These are phyloP conservation scores for Dujonia santamariae DNA, from an alignment of 1,139 yeast species.

Conservation along the genomic window DNA sequence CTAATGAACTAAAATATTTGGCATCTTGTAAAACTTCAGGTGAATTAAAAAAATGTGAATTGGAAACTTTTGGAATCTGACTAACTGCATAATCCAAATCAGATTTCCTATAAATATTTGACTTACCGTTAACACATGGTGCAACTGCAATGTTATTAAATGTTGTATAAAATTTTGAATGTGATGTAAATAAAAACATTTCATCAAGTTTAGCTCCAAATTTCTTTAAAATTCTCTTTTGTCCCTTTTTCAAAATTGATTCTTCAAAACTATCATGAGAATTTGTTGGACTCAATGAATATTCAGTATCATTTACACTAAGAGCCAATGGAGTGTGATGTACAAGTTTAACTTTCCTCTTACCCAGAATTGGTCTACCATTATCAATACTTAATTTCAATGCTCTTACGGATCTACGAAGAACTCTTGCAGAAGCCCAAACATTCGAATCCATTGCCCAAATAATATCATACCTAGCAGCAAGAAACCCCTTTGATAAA, in stretches of 20 bases:
- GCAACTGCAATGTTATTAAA: constrained; percentile 76
- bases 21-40: constrained; percentile 32
- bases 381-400: constrained; percentile 48
- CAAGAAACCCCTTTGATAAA: constrained; percentile 69
- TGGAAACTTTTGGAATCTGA: constrained; percentile 20
- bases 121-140: constrained; percentile 93
- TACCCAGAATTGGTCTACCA: constrained; percentile 29
- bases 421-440: constrained; percentile 67
- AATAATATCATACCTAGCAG: constrained; percentile 67
- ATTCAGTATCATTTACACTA: constrained; percentile 27
- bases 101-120: constrained; percentile 71
- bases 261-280: background rate
- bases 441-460: constrained; percentile 93
- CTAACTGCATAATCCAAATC: constrained; percentile 67
- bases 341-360: constrained; percentile 58
- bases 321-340: constrained; percentile 79
- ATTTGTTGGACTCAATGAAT: constrained; percentile 16
- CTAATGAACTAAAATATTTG: constrained; percentile 21
- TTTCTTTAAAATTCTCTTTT: constrained; percentile 20
- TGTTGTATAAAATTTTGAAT: constrained; percentile 78
- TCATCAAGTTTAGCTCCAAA: constrained; percentile 79
- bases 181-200: constrained; percentile 80
- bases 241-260: background rate
- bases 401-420: constrained; percentile 62
- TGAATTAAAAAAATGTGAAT: constrained; percentile 31